Conservation (phyloP, 2,329 filamentous ascomycete genomes). For the Botrytis squamosa region DNA sequence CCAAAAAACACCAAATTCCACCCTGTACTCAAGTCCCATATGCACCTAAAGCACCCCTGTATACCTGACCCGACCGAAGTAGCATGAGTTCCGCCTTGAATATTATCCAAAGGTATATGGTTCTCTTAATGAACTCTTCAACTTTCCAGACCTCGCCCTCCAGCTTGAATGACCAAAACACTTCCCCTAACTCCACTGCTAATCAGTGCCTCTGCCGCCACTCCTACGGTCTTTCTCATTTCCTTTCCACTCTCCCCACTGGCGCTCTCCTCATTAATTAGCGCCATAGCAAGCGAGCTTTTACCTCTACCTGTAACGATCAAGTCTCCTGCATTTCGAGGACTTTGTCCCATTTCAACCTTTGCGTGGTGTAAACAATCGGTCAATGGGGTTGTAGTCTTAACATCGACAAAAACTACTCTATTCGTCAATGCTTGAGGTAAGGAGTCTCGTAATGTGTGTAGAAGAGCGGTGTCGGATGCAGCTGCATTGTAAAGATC, state of each 20-base stretch:
- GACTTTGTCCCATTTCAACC: conserved; percentile 57
- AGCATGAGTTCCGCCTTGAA: neutral
- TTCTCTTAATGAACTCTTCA: conserved; percentile 5
- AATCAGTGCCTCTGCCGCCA: conserved; percentile 60
- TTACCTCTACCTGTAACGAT: conserved; percentile 59
- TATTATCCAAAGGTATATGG: neutral
- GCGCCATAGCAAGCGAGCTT: conserved; percentile 28
- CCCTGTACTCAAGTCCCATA: neutral
- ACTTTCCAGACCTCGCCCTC: conserved; percentile 27
- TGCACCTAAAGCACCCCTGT: neutral
- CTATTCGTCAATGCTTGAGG: conserved; percentile 50
- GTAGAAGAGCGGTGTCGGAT: conserved; percentile 52
- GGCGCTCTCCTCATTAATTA: conserved; percentile 24
- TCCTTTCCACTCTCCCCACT: conserved; percentile 40
- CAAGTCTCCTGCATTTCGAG: conserved; percentile 68
- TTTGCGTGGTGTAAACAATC: conserved; percentile 52
- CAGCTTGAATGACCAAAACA: conserved; percentile 67
- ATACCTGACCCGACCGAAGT: neutral
- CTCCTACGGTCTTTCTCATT: conserved; percentile 54
- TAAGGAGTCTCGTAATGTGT: conserved; percentile 55
- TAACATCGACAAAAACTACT: conserved; percentile 57
- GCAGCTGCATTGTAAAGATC: conserved; percentile 30
- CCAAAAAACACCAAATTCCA: neutral
- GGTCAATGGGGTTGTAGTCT: conserved; percentile 43
- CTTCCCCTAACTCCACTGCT: conserved; percentile 61